These are phyloP conservation scores for Tolypocladium paradoxum DNA, from an alignment of 2,329 filamentous ascomycete genomes.

Conservation along the genomic window DNA sequence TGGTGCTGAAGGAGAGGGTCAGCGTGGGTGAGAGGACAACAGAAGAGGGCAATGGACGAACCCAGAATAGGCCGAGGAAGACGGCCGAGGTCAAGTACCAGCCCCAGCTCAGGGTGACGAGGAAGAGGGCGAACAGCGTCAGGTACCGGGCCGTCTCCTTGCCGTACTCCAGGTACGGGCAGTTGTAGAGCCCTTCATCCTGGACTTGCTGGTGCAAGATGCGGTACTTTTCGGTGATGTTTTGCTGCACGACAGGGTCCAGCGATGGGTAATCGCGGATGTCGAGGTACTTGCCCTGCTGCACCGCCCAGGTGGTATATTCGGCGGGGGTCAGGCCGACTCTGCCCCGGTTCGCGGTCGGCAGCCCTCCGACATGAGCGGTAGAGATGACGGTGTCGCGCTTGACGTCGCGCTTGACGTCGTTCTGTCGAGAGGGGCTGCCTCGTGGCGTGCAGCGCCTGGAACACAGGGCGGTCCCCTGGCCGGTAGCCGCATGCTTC, in stretches of 20 bases:
- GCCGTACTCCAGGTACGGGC: constrained; percentile 71
- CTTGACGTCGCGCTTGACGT: background rate
- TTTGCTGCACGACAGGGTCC: constrained; percentile 61
- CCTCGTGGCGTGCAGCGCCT: background rate
- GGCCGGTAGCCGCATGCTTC: background rate
- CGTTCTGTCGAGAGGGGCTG: background rate
- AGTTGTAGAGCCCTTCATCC: constrained; percentile 69
- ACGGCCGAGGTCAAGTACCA: constrained; percentile 63
- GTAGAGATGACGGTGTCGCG: background rate
- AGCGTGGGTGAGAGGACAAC: background rate
- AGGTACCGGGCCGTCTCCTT: constrained; percentile 65
- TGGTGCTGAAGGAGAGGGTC: constrained; percentile 71
- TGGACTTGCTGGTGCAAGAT: constrained; percentile 59
- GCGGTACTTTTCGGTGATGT: constrained; percentile 72
- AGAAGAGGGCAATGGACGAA: background rate
- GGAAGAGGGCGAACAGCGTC: constrained; percentile 47
- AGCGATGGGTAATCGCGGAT: constrained; percentile 70
- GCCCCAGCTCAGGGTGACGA: constrained; percentile 48
- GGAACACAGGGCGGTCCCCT: background rate
- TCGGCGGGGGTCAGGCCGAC: constrained; percentile 53
- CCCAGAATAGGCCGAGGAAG: constrained; percentile 48
- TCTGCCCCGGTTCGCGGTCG: background rate
- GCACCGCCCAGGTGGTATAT: constrained; percentile 66
- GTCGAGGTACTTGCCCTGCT: constrained; percentile 64
- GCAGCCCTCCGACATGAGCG: background rate